Base-by-base conservation (phyloP, 352 stramenopile genomes). In the Phytophthora cryptogea region DNA sequence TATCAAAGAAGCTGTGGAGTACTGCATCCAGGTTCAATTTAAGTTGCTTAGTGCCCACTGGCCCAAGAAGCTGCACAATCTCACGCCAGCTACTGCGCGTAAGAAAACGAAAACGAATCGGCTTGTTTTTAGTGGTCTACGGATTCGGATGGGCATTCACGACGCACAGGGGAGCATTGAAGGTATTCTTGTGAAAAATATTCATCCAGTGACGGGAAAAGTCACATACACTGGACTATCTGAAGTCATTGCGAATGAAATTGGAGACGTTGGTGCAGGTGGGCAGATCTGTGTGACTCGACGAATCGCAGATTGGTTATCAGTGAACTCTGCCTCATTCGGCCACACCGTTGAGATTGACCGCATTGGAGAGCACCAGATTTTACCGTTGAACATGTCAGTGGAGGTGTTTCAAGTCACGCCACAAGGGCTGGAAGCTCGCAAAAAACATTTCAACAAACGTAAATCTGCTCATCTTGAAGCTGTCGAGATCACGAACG, bases 91-190 rank as follows among this genome's bases (percentile, higher is more conserved):
- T 1, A 84, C 70, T 6, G 26, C 42, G 9, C 68, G 66, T 10
- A 63, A 68, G 52, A 76, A 78, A 39, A 70, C 68, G 2, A 77
- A 69, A 47, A 71, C 52, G 7, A 83, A 78, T 32, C 74, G 70
- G 30, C 54, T 78, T 3, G 36, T 87, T 2, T 89, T 89, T 54
- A 76, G 50, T 44, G 78, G 77, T 6, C 44, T 89, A 20, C 64
- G 77, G 4, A 59, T 88, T 54, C 75, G 78, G 23, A 88, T 89
- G 79, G 75, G 78, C 6, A 68, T 88, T 20, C 77, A 86, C 40
- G 78, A 83, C 36, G 68, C 78, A 3, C 62, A 74, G 8, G 54
- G 72, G n/a, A 37, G 36, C 20, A 8, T 50, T 7, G 79, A 86
- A 44, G 72, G 74, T 33, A 58, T 72, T 11, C 63, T 88, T n/a